Evolutionary conservation across 2,329 filamentous ascomycete species (phyloP), one percentile per base, ranked within the genome.

Genomic region (Phyllosticta ampelicida): DNA sequence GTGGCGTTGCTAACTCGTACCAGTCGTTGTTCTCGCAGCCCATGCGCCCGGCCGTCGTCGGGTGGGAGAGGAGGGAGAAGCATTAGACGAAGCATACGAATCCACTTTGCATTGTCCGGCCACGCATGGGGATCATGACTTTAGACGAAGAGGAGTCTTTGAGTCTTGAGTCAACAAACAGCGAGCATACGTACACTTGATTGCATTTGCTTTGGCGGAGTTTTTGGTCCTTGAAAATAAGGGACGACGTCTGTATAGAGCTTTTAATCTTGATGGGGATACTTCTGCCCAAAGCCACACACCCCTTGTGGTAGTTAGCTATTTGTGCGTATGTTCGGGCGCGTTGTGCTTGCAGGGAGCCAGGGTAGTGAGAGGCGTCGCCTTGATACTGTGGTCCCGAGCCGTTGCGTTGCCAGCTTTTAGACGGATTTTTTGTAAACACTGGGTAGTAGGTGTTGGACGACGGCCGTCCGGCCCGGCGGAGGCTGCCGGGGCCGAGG

Each of bases 11-110:
- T 64, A 60, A 65, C 54, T 36, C 1, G 18, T 53, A 9, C 13
- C n/a, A 59, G 62, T 63, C 62, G 9, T 21, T 78, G 62, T 78
- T 78, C 65, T 75, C 73, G 53, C 66, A 74, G 61, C 76, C 76
- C 51, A 60, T 76, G 56, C 63, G 66, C 13, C 75, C 76, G 6
- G 75, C 72, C 13, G 78, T 83, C 54, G 82, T 95, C 53, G 77
- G 81, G 70, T 96, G 87, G 84, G 87, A 95, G 78, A 80, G 79
- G 71, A 79, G 87, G 66, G 75, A 73, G 30, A 59, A 59, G 57
- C 13, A 30, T 20, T 59, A 59, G 53, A 59, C 20, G 19, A 20
- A 30, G 56, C 20, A 28, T 20, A 51, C 10, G 53, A 44, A 44
- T 44, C 36, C 36, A 44, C 23, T 44, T 49, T 20, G 50, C 29